Evolutionary conservation across 1,284 basidiomycete genomes (phyloP).

Genomic region (Tilletia indica): DNA sequence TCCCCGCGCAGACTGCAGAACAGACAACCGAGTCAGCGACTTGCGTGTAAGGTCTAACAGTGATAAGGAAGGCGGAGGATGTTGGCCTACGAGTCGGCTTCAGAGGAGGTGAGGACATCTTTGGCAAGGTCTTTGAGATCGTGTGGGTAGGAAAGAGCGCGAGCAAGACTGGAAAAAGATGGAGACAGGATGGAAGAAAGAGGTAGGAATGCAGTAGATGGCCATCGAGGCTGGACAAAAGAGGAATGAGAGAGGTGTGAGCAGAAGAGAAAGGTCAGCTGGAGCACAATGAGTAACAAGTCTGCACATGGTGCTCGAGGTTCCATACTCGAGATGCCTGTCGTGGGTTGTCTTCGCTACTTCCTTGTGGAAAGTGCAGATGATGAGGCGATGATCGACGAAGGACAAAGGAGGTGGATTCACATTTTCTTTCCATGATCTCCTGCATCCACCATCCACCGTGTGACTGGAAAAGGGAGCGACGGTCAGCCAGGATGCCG

Average conservation of each 20-base stretch:
- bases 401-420: no score
- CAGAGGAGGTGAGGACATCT: not conserved
- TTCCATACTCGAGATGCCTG: no score
- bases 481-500: no score
- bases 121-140: not conserved
- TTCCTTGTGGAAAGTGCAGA: no score
- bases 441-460: no score
- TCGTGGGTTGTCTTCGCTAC: no score
- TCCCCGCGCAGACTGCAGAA: not conserved
- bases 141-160: not conserved
- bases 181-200: not conserved
- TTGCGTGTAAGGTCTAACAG: not conserved
- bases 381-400: no score
- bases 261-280: not conserved
- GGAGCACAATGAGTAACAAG: no score
- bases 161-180: not conserved
- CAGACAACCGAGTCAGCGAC: not conserved
- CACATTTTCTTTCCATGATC: no score
- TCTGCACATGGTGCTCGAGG: no score
- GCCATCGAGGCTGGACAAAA: no score
- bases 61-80: not conserved
- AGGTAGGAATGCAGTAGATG: not conserved
- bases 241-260: not conserved
- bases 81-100: constrained; percentile 1
- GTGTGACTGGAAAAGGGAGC: no score